Base-by-base conservation (phyloP, 148 eudicot species). In the Chenopodium quinoa region DNA sequence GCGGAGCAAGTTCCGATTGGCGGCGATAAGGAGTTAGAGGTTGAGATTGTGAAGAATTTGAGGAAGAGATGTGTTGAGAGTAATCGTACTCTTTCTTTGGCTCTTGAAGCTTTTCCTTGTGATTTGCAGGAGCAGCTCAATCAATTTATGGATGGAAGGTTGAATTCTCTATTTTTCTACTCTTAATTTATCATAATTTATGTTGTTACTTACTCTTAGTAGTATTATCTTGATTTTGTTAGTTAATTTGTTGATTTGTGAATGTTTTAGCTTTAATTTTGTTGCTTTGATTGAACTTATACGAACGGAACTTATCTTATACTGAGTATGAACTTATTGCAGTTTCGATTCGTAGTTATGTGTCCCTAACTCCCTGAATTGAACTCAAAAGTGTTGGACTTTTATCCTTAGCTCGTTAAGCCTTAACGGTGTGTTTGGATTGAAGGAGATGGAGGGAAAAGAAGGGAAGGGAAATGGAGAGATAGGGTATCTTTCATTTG, bases 1-100 rank as follows among this genome's bases (percentile, higher is more conserved):
- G 99, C 99, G 8, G 99, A 96, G 86, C 97, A 91, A 76, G 98
- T 92, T 75, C 98, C 99, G 58, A 86, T 79, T 27, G 82, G 89
- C 0, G 99, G 89, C 31, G 98, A 96, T 79, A 93, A 88, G 83
- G 98, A 80, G 7, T 72, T 92, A 88, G 99, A 93, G 89, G 84
- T 96, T 23, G 98, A 92, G 82, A 92, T 96, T 82, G 93, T 93
- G 79, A 92, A 79, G 91, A 89, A 66, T 81, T 87, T 92, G 90
- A 84, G 85, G 85, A 88, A 86, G 84, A 88, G 89, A 83, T 93
- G 98, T 84, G 66, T 83, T 75, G 97, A 92, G 77, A 85, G 71
- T 23, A 87, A 90, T 77, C 85, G 95, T 76, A 29, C 81, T 1
- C 6, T 93, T 65, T 89, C 97, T 14, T 75, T 93, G 79, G 97